Percentiles rank a stretch among this genome's conserved stretches.
phyloP scores from a whole-genome alignment of 2,329 filamentous ascomycete genomes.

The Colletotrichum karsti region DNA sequence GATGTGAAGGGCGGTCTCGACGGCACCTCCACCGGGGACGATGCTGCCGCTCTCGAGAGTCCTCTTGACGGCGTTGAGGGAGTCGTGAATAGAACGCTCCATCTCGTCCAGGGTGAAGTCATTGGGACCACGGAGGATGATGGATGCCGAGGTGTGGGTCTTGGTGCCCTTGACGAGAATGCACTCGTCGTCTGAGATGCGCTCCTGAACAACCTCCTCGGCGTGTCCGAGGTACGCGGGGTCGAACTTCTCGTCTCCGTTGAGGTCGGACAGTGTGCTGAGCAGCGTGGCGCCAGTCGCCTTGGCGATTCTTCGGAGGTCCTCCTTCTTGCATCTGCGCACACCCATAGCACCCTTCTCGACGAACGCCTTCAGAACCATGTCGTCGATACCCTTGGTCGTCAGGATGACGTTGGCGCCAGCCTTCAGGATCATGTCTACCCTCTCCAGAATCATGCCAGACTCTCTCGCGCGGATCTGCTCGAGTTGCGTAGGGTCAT shows the following conservation, averaged over 20 bases:
- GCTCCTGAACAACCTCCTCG: conserved; percentile 97
- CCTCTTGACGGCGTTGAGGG: conserved; percentile 94
- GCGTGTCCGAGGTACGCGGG: conserved; percentile 87
- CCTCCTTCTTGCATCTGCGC: conserved; percentile 97
- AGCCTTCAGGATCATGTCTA: conserved; percentile 97
- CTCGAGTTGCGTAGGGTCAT: conserved; percentile 96
- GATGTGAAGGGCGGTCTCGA: conserved; percentile 98
- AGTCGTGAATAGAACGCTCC: conserved; percentile 98
- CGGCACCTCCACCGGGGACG: conserved; percentile 93
- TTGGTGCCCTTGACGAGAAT: conserved; percentile 97
- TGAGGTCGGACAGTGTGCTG: conserved; percentile 93
- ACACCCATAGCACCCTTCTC: conserved; percentile 97
- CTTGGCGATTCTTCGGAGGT: conserved; percentile 92
- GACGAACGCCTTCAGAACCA: conserved; percentile 93
- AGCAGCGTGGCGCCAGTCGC: conserved; percentile 94
- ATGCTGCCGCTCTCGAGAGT: conserved; percentile 97
- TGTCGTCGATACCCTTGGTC: conserved; percentile 97
- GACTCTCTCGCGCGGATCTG: conserved; percentile 94
- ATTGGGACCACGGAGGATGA: conserved; percentile 94
- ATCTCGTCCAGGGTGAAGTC: conserved; percentile 98
- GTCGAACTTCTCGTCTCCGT: conserved; percentile 97
- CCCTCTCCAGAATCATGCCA: conserved; percentile 90
- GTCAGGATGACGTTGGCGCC: conserved; percentile 96
- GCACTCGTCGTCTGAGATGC: conserved; percentile 98
- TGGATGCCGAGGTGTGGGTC: conserved; percentile 90